Evolutionary conservation across 2,329 filamentous ascomycete genomes (phyloP).

Genomic region (Coleophoma eucalyptorum): DNA sequence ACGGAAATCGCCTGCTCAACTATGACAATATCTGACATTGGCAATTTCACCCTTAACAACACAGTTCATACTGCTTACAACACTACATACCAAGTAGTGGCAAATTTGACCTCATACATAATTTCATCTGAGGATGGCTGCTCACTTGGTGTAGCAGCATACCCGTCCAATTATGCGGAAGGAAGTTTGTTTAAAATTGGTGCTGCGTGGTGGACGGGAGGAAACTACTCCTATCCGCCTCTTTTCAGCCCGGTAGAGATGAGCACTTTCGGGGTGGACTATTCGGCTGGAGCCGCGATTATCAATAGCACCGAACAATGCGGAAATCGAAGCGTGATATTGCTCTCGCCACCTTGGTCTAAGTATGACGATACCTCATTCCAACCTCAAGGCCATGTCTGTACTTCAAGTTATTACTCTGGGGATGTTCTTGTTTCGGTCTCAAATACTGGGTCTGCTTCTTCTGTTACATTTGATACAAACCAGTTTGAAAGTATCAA

Average conservation of each 20-base stretch:
- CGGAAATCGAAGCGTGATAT: slow-evolving; percentile 7
- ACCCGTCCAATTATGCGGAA: not conserved
- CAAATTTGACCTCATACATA: slow-evolving; percentile 9
- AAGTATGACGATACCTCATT: slow-evolving; percentile 1
- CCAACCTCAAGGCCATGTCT: slow-evolving; percentile 10
- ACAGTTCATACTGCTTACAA: not conserved
- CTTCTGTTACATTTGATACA: slow-evolving; percentile 7
- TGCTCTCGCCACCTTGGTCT: slow-evolving; percentile 5
- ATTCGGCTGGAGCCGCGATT: not conserved
- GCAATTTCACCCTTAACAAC: slow-evolving; percentile 6
- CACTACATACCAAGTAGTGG: not conserved
- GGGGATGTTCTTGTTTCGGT: slow-evolving; percentile 8
- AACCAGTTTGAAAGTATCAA: slow-evolving; percentile 3
- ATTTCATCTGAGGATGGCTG: slow-evolving; percentile 10
- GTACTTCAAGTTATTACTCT: slow-evolving; percentile 8
- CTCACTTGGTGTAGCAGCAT: slow-evolving; percentile 6
- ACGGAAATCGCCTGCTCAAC: slow-evolving; percentile 5
- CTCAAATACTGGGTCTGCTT: slow-evolving; percentile 1
- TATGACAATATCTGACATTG: slow-evolving; percentile 6
- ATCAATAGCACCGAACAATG: slow-evolving; percentile 10
- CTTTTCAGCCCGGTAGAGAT: slow-evolving; percentile 2
- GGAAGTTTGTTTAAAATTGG: slow-evolving; percentile 4
- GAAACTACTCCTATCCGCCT: slow-evolving; percentile 5
- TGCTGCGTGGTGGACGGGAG: slow-evolving; percentile 3
- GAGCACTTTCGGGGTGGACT: not conserved